Evolutionary conservation across 2,329 filamentous ascomycete genomes (phyloP).

Genomic region (Capronia epimyces): DNA sequence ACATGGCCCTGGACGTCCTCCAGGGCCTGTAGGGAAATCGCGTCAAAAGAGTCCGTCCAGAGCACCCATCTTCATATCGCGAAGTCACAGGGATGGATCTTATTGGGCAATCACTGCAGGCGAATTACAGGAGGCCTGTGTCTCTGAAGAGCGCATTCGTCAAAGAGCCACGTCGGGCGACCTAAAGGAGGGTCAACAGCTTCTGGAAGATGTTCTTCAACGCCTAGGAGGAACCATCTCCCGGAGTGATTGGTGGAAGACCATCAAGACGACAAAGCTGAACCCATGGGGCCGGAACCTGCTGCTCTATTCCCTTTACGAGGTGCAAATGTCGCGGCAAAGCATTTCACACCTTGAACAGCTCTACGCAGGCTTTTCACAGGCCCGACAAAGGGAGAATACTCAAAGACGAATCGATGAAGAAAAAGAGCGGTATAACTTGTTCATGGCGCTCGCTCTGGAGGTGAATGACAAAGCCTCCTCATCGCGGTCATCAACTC

Average conservation of each 20-base stretch:
- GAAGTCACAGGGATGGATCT: conserved; percentile 8
- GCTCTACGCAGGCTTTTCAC: conserved; percentile 12
- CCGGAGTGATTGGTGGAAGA: conserved; percentile 16
- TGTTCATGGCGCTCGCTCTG: conserved; percentile 24
- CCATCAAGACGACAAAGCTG: conserved; percentile 1
- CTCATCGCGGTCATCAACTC: neutral
- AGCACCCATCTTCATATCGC: conserved; percentile 10
- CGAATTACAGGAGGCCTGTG: conserved; percentile 20
- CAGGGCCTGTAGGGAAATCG: neutral
- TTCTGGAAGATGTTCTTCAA: conserved; percentile 10
- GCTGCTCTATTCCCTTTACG: conserved; percentile 21
- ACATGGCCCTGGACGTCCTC: neutral
- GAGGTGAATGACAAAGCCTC: conserved; percentile 15
- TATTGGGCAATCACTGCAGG: conserved; percentile 21
- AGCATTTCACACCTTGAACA: conserved; percentile 11
- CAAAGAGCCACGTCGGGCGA: conserved; percentile 9
- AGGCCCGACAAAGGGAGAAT: conserved; percentile 19
- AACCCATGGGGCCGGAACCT: conserved; percentile 24
- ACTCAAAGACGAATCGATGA: conserved; percentile 22
- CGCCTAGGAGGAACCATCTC: conserved; percentile 7
- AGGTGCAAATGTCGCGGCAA: conserved; percentile 13
- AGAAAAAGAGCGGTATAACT: conserved; percentile 15
- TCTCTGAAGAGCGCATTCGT: conserved; percentile 19
- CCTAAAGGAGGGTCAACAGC: conserved; percentile 9
- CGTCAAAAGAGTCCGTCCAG: conserved; percentile 7